Evolutionary conservation across 1,284 basidiomycete genomes (phyloP), one percentile per base, ranked within the genome.

Genomic region (Ceratobasidium sp.): DNA sequence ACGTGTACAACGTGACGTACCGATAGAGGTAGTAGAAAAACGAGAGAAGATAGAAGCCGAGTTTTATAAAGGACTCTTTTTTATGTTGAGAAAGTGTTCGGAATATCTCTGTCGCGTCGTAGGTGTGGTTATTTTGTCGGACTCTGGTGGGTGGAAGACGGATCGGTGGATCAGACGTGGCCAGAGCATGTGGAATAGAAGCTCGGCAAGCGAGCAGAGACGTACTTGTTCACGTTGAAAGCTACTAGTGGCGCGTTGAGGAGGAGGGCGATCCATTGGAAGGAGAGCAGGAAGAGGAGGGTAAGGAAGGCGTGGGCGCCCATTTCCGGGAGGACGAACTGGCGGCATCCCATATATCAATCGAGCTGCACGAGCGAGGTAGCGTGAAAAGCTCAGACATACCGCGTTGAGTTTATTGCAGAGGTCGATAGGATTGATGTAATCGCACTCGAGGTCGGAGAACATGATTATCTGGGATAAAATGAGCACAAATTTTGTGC

Each of bases 321-420:
- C 87, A 98, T 97, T 87, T 99, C 97, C 62, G 97, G 97, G 22
- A 99, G 88, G 60, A 99, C 96, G 83, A 99, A 99, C 96, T 99
- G 81, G 27, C 54, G 53, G 33, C 44, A 27, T 31, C n/a, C 19
- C 24, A 33, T 29, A 47, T 36, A 64, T 45, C 48, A 44, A 24
- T 63, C 8, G 8, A 9, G 15, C 59, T 48, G 29, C 31, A 75
- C 59, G 8, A 51, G 17, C 36, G 27, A 4, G 48, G 1, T 51
- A 45, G 14, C 44, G 60, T 11, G 22, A 57, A 41, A 81, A 82
- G 50, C 22, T 7, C 11, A 24, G 76, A 81, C 84, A 73, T 78
- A 98, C 97, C 85, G 97, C 95, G 84, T 99, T 99, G 81, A 99
- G 92, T 87, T 99, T 99, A 87, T 99, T 99, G 87, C 98, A 99